Evolutionary conservation across 2,329 filamentous ascomycete genomes (phyloP), one percentile per base, ranked within the genome.

Genomic region (Atkinsonella hypoxylon): DNA sequence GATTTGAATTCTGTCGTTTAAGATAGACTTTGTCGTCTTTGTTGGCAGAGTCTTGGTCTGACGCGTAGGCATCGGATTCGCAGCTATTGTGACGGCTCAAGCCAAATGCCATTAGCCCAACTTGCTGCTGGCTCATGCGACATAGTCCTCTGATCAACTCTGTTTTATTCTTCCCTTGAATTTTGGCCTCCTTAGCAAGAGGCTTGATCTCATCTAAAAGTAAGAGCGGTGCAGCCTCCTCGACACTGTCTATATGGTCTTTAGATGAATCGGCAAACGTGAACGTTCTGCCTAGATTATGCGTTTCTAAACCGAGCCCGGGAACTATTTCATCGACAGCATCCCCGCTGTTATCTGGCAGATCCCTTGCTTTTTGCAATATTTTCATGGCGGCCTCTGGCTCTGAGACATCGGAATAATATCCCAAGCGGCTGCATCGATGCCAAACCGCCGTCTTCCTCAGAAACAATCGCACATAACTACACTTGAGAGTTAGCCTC

Each of bases 371-470:
- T 38, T 64, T 62, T 59, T 93, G 86, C 5, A 97, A 70, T 44
- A 73, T 75, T 12, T 70, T 65, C 3, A 89, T 81, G 1, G 88
- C 85, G 13, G 68, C 62, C 13, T 81, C 72, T 39, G 90, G 72
- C 62, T 96, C 80, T 43, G 83, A 77, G 54, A 98, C 85, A 63
- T 97, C 90, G 56, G 81, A 79, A 60, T 91, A 80, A 60, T 96
- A 96, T 2, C 81, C 81, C 26, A 98, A 69, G 20, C 82, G 80
- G 59, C 78, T 81, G 55, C 89, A 78, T 10, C 93, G 83, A 70
- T 96, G 89, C 93, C 93, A 98, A 1, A 83, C 82, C 20, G 87
- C 86, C 1, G 88, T 89, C 65, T 98, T 98, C 45, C 93, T 82
- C 3, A 98, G 73, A 62, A 98, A 98, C 1, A 98, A 71, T 20